phyloP scores from a whole-genome alignment of 768 basidiomycete genomes.

The Pleurotus tuber-regium region DNA sequence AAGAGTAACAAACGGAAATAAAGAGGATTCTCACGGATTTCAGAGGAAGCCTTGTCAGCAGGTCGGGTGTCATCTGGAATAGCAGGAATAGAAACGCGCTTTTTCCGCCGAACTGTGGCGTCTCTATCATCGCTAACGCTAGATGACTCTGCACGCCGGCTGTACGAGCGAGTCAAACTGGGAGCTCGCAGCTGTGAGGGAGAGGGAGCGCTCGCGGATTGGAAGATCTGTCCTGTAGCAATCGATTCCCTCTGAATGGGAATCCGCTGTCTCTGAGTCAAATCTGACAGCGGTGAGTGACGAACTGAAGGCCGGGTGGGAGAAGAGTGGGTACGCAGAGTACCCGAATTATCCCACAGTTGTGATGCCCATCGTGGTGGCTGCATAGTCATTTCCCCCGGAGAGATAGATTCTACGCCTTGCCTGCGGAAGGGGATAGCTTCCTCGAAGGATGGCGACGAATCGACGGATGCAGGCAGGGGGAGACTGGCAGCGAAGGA shows the following conservation, averaged over 20 bases:
- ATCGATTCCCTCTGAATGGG: slow-evolving; percentile 43
- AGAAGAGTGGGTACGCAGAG: slow-evolving; percentile 40
- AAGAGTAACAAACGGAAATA: slow-evolving; percentile 14
- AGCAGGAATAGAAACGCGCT: slow-evolving; percentile 31
- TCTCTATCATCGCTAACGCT: slow-evolving; percentile 62
- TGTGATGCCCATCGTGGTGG: slow-evolving; percentile 68
- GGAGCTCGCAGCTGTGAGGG: slow-evolving; percentile 37
- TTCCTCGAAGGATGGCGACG: slow-evolving; percentile 51
- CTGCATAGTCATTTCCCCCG: slow-evolving; percentile 55
- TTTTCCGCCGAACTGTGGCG: slow-evolving; percentile 70
- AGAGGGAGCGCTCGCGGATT: slow-evolving; percentile 71
- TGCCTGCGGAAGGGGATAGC: slow-evolving; percentile 26
- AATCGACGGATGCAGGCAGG: slow-evolving; percentile 61
- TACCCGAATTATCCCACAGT: slow-evolving; percentile 55
- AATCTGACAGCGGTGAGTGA: slow-evolving; percentile 46
- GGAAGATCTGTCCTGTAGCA: slow-evolving; percentile 56
- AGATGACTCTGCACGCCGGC: slow-evolving; percentile 64
- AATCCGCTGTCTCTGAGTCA: slow-evolving; percentile 37
- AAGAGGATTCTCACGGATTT: slow-evolving; percentile 43
- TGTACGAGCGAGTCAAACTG: slow-evolving; percentile 55
- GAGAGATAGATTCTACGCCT: slow-evolving; percentile 53
- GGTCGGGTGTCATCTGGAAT: slow-evolving; percentile 35
- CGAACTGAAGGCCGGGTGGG: slow-evolving; percentile 41
- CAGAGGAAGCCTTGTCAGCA: slow-evolving; percentile 34
- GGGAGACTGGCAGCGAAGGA: slow-evolving; percentile 60